Evolutionary conservation across 1,284 basidiomycete genomes (phyloP).

Genomic region (Cystobasidium pallidum): DNA sequence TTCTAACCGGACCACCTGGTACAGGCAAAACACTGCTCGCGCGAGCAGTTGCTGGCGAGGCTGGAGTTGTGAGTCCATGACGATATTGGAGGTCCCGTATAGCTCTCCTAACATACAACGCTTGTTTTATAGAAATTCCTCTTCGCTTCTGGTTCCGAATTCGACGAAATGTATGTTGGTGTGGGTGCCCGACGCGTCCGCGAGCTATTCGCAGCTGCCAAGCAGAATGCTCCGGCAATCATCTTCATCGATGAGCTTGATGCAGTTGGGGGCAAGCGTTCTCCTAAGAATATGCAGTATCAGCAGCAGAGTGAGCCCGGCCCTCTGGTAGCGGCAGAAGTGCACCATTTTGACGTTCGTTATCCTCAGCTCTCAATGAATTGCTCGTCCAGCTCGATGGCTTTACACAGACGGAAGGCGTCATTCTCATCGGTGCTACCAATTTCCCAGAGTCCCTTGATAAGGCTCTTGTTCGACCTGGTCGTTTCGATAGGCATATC

Average conservation of each 20-base stretch:
- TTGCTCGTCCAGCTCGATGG: slow-evolving; percentile 93
- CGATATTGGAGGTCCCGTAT: slow-evolving; percentile 48
- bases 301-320: slow-evolving; percentile 67
- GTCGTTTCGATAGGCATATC: slow-evolving; percentile 88
- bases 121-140: slow-evolving; percentile 72
- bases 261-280: slow-evolving; percentile 90
- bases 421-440: slow-evolving; percentile 72
- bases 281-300: slow-evolving; percentile 81
- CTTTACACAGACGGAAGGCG: slow-evolving; percentile 84
- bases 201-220: slow-evolving; percentile 90
- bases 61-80: slow-evolving; percentile 67
- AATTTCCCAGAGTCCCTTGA: slow-evolving; percentile 86
- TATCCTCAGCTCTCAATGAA: slow-evolving; percentile 76
- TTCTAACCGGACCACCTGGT: slow-evolving; percentile 79
- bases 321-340: slow-evolving; percentile 54
- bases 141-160: slow-evolving; percentile 74
- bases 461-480: slow-evolving; percentile 87
- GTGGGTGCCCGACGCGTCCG: slow-evolving; percentile 95
- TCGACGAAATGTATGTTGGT: slow-evolving; percentile 95
- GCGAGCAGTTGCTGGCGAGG: slow-evolving; percentile 93
- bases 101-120: slow-evolving; percentile 55
- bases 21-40: slow-evolving; percentile 98
- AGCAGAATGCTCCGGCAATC: slow-evolving; percentile 92
- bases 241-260: slow-evolving; percentile 94
- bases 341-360: neutral